A percentile compares a stretch with the other conserved stretches of the same genome.
Conservation (phyloP, 139 green algal genomes). For the Eudorina sp. region DNA sequence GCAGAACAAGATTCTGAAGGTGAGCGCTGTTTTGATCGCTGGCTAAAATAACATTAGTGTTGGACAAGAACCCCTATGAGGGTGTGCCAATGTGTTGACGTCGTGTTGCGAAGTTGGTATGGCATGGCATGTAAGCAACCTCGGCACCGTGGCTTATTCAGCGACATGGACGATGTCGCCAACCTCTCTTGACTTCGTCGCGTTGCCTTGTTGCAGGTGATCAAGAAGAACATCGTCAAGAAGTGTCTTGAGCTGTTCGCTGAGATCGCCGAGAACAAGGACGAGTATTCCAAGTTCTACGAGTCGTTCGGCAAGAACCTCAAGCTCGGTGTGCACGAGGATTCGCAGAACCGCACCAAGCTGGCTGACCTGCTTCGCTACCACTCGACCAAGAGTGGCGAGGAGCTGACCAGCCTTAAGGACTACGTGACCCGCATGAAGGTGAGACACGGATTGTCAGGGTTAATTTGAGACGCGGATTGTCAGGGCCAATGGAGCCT, state of each 20-base stretch:
- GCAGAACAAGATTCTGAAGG: conserved; percentile 99
- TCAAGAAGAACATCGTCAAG: conserved; percentile 99
- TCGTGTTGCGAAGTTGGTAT: too few species aligned
- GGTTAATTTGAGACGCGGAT: too few species aligned
- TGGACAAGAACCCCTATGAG: too few species aligned
- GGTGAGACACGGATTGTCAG: too few species aligned
- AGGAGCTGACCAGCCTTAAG: conserved; percentile 98
- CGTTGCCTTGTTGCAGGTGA: conserved; percentile 75
- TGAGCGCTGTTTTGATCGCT: conserved; percentile 38
- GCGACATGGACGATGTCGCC: too few species aligned
- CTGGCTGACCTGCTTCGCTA: conserved; percentile 97
- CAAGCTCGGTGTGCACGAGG: conserved; percentile 98
- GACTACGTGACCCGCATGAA: conserved; percentile 99
- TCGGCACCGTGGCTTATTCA: too few species aligned
- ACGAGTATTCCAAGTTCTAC: conserved; percentile 99
- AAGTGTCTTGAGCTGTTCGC: conserved; percentile 98
- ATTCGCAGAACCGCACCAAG: conserved; percentile 97
- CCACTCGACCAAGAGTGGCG: conserved; percentile 97
- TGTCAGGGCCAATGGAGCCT: too few species aligned
- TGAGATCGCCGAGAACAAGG: conserved; percentile 99
- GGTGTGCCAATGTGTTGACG: too few species aligned
- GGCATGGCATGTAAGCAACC: too few species aligned
- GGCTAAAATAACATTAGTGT: too few species aligned
- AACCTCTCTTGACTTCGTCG: too few species aligned
- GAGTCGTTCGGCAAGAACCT: conserved; percentile 99